phyloP scores from a whole-genome alignment of 495 filamentous ascomycete species.

The Sporormia fimetaria region DNA sequence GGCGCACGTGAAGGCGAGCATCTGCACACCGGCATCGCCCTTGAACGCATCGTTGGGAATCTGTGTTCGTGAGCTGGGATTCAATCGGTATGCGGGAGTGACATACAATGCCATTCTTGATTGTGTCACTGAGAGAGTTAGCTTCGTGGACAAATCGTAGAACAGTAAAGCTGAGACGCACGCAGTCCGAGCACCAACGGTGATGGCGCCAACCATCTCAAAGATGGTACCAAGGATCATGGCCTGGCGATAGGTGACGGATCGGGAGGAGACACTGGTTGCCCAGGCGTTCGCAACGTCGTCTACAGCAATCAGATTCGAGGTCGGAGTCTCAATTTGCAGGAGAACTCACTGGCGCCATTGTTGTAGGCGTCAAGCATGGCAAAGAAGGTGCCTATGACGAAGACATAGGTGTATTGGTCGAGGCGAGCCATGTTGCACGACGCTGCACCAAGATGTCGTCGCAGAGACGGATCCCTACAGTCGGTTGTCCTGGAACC shows the following conservation, averaged over 20 bases:
- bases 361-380: slow-evolving; percentile 64
- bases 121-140: slow-evolving; percentile 39
- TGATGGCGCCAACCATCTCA: slow-evolving; percentile 42
- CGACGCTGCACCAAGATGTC: no score
- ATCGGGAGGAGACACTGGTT: slow-evolving; percentile 26
- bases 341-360: slow-evolving; percentile 44
- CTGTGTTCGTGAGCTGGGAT: no score
- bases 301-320: slow-evolving; percentile 34
- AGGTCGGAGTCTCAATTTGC: not conserved
- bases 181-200: slow-evolving; percentile 48
- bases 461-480: no score
- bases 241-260: slow-evolving; percentile 25
- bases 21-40: slow-evolving; percentile 39
- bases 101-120: slow-evolving; percentile 28
- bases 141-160: slow-evolving; percentile 41
- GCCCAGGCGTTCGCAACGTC: slow-evolving; percentile 63
- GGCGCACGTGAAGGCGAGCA: slow-evolving; percentile 45
- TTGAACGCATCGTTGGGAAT: slow-evolving; percentile 35
- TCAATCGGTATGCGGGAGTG: no score
- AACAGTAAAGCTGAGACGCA: slow-evolving; percentile 43
- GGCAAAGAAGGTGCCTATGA: slow-evolving; percentile 65
- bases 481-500: no score
- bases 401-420: slow-evolving; percentile 57
- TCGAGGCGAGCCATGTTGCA: slow-evolving; percentile 44
- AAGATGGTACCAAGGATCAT: slow-evolving; percentile 26